Evolutionary conservation across 108 stramenopile species (phyloP), one percentile per base, ranked within the genome.

Genomic region (Cyclostephanos tholiformis): DNA sequence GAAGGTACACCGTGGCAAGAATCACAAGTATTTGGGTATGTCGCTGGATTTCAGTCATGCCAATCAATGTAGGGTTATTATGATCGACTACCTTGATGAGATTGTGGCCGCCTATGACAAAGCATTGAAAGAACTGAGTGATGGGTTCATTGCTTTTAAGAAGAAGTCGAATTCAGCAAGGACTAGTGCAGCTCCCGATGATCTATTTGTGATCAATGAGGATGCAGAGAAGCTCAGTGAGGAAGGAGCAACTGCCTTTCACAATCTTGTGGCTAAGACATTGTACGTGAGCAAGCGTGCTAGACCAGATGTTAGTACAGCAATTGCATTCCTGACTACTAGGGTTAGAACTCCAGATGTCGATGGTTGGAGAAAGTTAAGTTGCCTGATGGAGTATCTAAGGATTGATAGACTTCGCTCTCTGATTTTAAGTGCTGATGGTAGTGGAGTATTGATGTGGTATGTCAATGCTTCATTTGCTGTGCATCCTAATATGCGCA

Each of bases 161-260:
- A 19, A 17, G 50, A 51, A 51, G 20, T 51, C 19, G 10, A 51
- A 51, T 17, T 8, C 17, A 20, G 17, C 50, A 51, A 51, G 50
- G 20, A 51, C 50, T 17, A 51, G 19, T 19, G 50, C 50, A 19
- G 50, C 50, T 17, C 50, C 50, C 4, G 50, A 51, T 17, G 50
- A 51, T 51, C 50, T 51, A 51, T 51, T 51, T 20, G 20, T 19
- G 50, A 51, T 51, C 50, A 51, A 51, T n/a, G n/a, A n/a, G n/a
- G n/a, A n/a, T n/a, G n/a, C n/a, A n/a, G n/a, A n/a, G n/a, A n/a
- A n/a, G n/a, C 36, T 36, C 36, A 36, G 36, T 36, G 36, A 36
- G 36, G 36, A 36, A 36, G 36, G 36, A 36, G 36, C 36, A 36
- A 51, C 50, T 19, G 50, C 50, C 17, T 51, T 51, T 20, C 50